phyloP scores from a whole-genome alignment of 768 basidiomycete genomes.

The Boletus rubescentipes region DNA sequence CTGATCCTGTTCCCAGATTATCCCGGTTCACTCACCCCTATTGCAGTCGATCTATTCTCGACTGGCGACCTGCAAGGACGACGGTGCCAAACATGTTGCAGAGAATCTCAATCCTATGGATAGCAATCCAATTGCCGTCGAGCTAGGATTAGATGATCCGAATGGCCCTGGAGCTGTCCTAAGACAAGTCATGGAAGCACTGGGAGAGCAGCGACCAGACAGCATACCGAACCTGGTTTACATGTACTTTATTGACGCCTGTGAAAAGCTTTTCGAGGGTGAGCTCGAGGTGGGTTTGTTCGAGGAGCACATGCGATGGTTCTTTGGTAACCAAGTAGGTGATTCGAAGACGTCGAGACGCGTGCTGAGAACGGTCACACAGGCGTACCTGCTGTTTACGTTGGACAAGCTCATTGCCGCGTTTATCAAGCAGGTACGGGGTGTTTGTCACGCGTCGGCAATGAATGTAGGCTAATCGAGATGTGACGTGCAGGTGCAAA shows the following conservation, averaged over 20 bases:
- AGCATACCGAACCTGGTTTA: constrained; percentile 72
- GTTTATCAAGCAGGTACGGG: constrained; percentile 85
- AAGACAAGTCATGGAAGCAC: constrained; percentile 60
- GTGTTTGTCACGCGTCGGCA: neutral
- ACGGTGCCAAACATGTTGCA: constrained; percentile 67
- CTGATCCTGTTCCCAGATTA: neutral
- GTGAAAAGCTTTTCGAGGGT: constrained; percentile 90
- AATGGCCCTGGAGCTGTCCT: constrained; percentile 68
- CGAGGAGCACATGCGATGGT: constrained; percentile 94
- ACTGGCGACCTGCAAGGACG: constrained; percentile 79
- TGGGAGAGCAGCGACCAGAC: constrained; percentile 48
- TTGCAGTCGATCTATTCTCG: constrained; percentile 84
- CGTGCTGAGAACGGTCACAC: constrained; percentile 32
- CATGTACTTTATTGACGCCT: constrained; percentile 82
- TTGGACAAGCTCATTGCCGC: constrained; percentile 89
- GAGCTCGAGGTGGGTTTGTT: constrained; percentile 91
- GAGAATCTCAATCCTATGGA: constrained; percentile 64
- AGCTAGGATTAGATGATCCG: constrained; percentile 83
- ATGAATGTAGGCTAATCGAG: constrained; percentile 1
- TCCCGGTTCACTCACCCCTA: constrained; percentile 5
- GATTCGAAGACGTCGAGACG: neutral
- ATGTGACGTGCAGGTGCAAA: constrained; percentile 67
- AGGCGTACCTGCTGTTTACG: constrained; percentile 92
- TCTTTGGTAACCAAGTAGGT: constrained; percentile 82
- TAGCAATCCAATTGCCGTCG: constrained; percentile 78